Evolutionary conservation across 208 protist species (phyloP).

Genomic region (Borovskyia barvae): DNA sequence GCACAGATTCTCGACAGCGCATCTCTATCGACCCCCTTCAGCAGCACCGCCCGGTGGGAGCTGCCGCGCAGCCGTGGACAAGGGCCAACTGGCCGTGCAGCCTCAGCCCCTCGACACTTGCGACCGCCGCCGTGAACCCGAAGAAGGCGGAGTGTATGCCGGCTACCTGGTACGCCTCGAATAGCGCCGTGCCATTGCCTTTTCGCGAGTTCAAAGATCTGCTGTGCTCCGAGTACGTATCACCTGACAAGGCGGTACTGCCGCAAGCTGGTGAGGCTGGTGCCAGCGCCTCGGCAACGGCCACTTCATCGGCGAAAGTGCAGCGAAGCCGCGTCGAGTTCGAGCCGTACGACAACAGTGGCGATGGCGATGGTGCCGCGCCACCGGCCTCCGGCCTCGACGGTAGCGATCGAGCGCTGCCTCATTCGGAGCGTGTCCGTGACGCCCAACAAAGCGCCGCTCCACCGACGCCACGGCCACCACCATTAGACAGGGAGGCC

Average conservation of each 20-base stretch:
- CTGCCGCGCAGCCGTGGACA: slow-evolving; percentile 15
- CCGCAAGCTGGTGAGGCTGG: neutral
- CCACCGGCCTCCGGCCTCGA: neutral
- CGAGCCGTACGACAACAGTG: slow-evolving; percentile 15
- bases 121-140: neutral
- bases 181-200: slow-evolving; percentile 19
- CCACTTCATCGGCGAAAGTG: neutral
- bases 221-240: slow-evolving; percentile 54
- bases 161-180: slow-evolving; percentile 21
- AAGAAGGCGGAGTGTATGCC: slow-evolving; percentile 14
- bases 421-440: slow-evolving; percentile 7
- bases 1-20: neutral
- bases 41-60: neutral
- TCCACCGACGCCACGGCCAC: no score
- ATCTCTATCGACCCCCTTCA: slow-evolving; percentile 15
- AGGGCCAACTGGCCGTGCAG: slow-evolving; percentile 14
- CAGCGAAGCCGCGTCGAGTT: neutral
- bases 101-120: neutral
- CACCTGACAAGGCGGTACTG: slow-evolving; percentile 6
- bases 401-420: neutral
- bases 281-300: neutral
- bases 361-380: neutral
- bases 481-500: no score
- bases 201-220: slow-evolving; percentile 66
- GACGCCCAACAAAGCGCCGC: neutral